Evolutionary conservation across 257 asterid genomes (phyloP).

Genomic region (Nemophila menziesii): DNA sequence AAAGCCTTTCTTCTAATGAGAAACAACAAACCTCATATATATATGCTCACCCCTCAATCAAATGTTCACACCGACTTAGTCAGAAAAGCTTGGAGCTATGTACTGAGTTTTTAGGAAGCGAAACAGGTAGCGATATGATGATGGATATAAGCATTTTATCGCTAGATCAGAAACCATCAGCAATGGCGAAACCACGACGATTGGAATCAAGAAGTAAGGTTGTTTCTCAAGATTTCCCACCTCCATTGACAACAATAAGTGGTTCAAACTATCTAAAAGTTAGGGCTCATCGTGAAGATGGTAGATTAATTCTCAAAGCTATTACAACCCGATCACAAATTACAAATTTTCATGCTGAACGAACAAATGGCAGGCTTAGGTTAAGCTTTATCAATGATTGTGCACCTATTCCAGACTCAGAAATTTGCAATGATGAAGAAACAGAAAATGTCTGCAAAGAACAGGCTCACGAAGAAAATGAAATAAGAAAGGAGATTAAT

Average conservation of each 20-base stretch:
- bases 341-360: conserved; percentile 46
- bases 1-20: conserved; percentile 14
- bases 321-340: conserved; percentile 42
- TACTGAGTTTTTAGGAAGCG: conserved; percentile 76
- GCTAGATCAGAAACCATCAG: background rate
- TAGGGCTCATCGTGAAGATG: conserved; percentile 48
- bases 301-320: conserved; percentile 60
- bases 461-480: conserved; percentile 18
- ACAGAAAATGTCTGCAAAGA: conserved; percentile 14
- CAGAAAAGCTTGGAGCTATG: conserved; percentile 55
- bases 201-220: conserved; percentile 4
- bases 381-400: conserved; percentile 21
- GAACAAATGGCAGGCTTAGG: conserved; percentile 69
- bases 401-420: conserved; percentile 9
- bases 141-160: conserved; percentile 18
- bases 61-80: conserved; percentile 24
- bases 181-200: background rate
- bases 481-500: conserved; percentile 12
- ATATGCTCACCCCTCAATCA: conserved; percentile 24
- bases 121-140: conserved; percentile 50
- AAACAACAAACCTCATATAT: conserved; percentile 10
- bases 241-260: conserved; percentile 79
- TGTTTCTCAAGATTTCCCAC: conserved; percentile 46
- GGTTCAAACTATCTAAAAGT: conserved; percentile 43
- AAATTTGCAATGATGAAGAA: conserved; percentile 2